Conservation (phyloP, 78 protist species). For the Dictyostelium brefeldianum region DNA sequence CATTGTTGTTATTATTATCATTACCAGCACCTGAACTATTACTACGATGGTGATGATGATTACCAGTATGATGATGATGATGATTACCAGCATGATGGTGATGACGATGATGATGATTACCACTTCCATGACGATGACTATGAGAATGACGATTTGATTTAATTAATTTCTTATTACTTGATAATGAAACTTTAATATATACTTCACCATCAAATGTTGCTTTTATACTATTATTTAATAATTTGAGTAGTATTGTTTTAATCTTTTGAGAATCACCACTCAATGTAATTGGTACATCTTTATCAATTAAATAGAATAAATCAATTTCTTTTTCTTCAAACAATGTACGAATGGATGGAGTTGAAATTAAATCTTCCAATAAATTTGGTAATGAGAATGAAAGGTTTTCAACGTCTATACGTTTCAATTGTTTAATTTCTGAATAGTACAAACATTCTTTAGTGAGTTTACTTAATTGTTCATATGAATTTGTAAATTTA, state of each 20-base stretch:
- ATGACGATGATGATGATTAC: slow-evolving; percentile 11
- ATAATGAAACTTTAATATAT: slow-evolving; percentile 14
- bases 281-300: neutral
- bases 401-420: neutral
- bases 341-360: slow-evolving; percentile 12
- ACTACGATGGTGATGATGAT: neutral
- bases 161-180: neutral
- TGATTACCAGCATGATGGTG: neutral
- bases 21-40: neutral
- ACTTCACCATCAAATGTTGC: slow-evolving; percentile 67
- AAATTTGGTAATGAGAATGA: neutral
- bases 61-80: neutral
- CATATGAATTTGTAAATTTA: slow-evolving; percentile 20
- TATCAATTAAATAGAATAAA: slow-evolving; percentile 30
- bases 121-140: slow-evolving; percentile 3
- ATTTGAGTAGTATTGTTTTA: slow-evolving; percentile 25
- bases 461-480: neutral
- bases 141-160: neutral
- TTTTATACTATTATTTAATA: slow-evolving; percentile 4
- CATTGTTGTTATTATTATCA: neutral
- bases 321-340: slow-evolving; percentile 64
- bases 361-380: slow-evolving; percentile 50
- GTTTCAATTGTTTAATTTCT: slow-evolving; percentile 10
- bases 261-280: slow-evolving; percentile 30
- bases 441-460: slow-evolving; percentile 59